A percentile compares a stretch with the other conserved stretches of the same genome.
Conservation (phyloP, 139 green algal genomes). For the Closterium sp. region DNA sequence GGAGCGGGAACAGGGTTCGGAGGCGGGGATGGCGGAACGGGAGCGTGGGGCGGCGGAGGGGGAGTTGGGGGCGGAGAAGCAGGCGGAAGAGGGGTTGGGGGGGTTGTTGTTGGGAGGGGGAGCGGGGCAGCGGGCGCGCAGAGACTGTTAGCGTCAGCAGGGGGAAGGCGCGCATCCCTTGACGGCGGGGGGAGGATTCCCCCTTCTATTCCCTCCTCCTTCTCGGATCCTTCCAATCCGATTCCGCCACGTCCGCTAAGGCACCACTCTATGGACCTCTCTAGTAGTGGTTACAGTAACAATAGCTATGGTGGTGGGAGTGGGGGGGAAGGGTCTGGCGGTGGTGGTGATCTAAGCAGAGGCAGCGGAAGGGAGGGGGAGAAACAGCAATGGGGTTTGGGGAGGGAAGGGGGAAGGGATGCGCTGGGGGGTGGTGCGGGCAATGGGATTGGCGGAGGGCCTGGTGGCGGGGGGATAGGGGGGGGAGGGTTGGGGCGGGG, state of each 20-base stretch:
- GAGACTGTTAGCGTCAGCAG: not conserved
- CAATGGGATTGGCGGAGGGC: too few relatives aligned
- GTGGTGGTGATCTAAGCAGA: too few relatives aligned
- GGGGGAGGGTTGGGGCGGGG: not conserved
- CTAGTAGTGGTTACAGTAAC: not conserved
- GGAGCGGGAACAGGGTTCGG: not conserved
- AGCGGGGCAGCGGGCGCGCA: not conserved
- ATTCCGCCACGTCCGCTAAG: not conserved
- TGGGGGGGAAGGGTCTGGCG: too few relatives aligned
- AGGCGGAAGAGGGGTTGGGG: not conserved
- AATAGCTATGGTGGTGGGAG: not conserved
- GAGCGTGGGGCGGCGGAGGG: not conserved
- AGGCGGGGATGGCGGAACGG: too few relatives aligned
- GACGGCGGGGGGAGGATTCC: not conserved
- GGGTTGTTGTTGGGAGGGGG: not conserved
- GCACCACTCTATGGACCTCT: not conserved
- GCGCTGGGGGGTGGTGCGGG: too few relatives aligned
- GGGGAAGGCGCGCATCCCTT: not conserved
- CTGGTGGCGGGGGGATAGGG: not conserved
- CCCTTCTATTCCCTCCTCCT: not conserved
- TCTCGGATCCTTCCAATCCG: not conserved
- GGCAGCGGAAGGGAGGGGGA: too few relatives aligned
- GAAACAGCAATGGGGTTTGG: not conserved
- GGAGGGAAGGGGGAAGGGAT: not conserved
- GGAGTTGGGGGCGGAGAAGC: not conserved